Percentiles rank a stretch among this genome's conserved stretches.
Conservation (phyloP, 495 filamentous ascomycete species). For the Aspergillus saccharolyticus region DNA sequence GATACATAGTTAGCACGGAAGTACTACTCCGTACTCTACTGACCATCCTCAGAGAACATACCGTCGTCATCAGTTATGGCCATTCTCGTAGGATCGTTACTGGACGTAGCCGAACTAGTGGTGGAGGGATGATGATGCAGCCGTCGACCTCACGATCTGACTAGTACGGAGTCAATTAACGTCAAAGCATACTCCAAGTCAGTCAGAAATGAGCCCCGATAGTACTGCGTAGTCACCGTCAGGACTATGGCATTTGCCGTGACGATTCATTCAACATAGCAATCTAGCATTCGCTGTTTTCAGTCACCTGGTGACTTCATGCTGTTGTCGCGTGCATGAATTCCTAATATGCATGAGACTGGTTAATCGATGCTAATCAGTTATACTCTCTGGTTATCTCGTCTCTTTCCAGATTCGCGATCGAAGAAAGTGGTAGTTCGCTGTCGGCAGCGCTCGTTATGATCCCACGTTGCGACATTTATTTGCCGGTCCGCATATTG, state of each 20-base stretch:
- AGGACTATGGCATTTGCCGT: too few relatives aligned
- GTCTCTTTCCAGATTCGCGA: background rate
- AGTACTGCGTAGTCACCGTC: too few relatives aligned
- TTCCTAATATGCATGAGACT: too few relatives aligned
- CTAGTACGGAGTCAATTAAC: background rate
- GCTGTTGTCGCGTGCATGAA: background rate
- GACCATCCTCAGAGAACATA: background rate
- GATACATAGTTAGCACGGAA: too few relatives aligned
- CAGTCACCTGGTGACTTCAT: background rate
- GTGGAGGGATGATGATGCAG: background rate
- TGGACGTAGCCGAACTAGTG: background rate
- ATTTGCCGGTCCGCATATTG: background rate
- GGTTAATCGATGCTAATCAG: too few relatives aligned
- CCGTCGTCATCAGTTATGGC: background rate
- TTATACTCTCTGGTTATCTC: background rate
- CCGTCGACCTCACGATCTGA: background rate
- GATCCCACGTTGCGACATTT: conserved; percentile 10
- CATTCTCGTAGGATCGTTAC: background rate
- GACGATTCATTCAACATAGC: too few relatives aligned
- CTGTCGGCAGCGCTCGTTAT: too few relatives aligned
- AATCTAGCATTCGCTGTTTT: background rate
- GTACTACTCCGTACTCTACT: background rate
- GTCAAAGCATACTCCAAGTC: background rate
- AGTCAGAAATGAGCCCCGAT: background rate
- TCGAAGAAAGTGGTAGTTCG: background rate